phyloP scores from a whole-genome alignment of 257 asterid genomes.

The Fraxinus excelsior region DNA sequence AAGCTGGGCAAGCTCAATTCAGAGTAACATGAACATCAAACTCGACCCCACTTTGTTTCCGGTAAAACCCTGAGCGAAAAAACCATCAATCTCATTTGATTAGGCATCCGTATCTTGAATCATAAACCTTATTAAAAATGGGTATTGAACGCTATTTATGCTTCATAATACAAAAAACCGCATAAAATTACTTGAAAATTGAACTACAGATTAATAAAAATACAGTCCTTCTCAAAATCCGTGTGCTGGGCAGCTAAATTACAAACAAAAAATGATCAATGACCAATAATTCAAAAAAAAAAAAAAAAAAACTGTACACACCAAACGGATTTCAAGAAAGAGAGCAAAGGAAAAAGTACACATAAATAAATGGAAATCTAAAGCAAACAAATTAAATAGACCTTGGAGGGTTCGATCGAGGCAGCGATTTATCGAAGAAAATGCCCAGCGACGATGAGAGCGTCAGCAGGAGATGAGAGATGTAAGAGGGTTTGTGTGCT shows the following conservation, averaged over 20 bases:
- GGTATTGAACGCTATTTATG: slow-evolving; percentile 9
- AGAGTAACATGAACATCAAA: background rate
- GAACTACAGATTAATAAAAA: slow-evolving; percentile 18
- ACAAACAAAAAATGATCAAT: slow-evolving; percentile 4
- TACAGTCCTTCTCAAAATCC: slow-evolving; percentile 21
- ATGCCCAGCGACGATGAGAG: slow-evolving; percentile 21
- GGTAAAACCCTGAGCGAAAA: background rate
- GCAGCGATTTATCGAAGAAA: background rate
- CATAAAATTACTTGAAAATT: slow-evolving; percentile 13
- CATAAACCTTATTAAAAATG: background rate
- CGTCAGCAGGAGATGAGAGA: slow-evolving; percentile 20
- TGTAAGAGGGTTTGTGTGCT: background rate
- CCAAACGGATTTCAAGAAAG: background rate
- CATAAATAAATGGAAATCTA: background rate
- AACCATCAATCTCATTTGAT: background rate
- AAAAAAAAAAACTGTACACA: background rate
- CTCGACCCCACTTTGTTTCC: background rate
- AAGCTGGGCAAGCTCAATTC: background rate
- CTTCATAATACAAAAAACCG: slow-evolving; percentile 4
- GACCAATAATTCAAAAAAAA: background rate
- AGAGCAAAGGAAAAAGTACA: background rate
- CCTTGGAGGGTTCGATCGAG: slow-evolving; percentile 36
- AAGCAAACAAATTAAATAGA: slow-evolving; percentile 17
- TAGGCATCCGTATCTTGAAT: slow-evolving; percentile 1
- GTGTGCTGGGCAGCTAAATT: background rate